Base-by-base conservation (phyloP, 1,284 basidiomycete genomes). In the Ceratobasidium sp. region DNA sequence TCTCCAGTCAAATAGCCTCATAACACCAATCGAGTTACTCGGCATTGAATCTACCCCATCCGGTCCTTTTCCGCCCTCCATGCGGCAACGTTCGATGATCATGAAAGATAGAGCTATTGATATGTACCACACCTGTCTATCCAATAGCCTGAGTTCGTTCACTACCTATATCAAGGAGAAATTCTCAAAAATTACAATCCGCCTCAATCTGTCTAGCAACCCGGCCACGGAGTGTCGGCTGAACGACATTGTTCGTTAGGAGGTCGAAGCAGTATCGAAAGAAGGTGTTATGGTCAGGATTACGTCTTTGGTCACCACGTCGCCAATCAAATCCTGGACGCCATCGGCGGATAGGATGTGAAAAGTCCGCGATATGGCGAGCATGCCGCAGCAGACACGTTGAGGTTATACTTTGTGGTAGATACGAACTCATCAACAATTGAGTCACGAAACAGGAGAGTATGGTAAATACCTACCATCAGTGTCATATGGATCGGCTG, bases 301-400 rank as follows among this genome's bases (percentile, higher is more conserved):
- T 0, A 85, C 86, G 13, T 85, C 86, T 63, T 83, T 81, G n/a
- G 51, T 26, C 6, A 83, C 8, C 0, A 85, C 83, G 23, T 85
- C 84, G 7, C 80, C 74, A 35, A 85, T 78, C 15, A 85, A 78
- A 0, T 61, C 80, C n/a, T 81, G 78, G 26, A 84, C 80, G 0
- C 84, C 80, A 33, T 82, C 76, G 0, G 82, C 85, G 5, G 82
- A 81, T 81, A 80, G 7, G 79, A 26, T 3, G 80, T 82, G 81
- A 86, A 85, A 1, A 86, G 79, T 33, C 78, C 78, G n/a, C 78
- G 76, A 49, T 60, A 49, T 3, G 76, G 53, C 7, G 66, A 65
- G 15, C 42, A 37, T 53, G 56, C 4, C 8, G 47, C 17, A 28
- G 33, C 28, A 42, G 56, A 33, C 5, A 76, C 78, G 10, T 28